Percentiles rank a stretch among this genome's conserved stretches.
These are phyloP conservation scores for Musa troglodytarum DNA, from an alignment of 176 grass and related monocot genomes.

Conservation along the genomic window DNA sequence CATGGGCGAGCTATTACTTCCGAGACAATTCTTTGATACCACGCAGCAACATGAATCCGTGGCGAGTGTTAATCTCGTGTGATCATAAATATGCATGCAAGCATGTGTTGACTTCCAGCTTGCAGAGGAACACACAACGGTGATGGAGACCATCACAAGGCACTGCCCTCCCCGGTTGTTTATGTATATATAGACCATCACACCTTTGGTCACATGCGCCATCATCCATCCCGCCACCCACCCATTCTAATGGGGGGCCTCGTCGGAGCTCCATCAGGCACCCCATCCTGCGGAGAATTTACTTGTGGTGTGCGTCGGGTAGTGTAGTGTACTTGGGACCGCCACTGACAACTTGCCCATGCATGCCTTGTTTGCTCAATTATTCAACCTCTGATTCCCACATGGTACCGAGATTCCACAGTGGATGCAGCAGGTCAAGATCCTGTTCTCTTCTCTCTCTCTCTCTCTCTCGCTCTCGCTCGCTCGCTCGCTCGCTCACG, in stretches of 20 bases:
- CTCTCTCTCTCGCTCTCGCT: neutral
- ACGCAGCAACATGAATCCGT: too few species aligned
- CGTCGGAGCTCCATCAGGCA: neutral
- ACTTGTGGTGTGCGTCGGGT: too few species aligned
- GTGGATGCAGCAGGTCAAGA: slow-evolving; percentile 22
- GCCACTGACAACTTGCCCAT: slow-evolving; percentile 36
- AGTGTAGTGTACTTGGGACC: slow-evolving; percentile 35
- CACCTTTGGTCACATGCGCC: too few species aligned
- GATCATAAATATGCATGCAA: neutral
- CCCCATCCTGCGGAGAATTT: neutral
- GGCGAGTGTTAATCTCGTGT: too few species aligned
- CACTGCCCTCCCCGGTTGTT: too few species aligned
- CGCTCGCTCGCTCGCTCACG: neutral
- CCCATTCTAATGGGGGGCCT: neutral
- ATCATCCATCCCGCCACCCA: neutral
- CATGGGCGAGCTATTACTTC: too few species aligned
- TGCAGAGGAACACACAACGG: neutral
- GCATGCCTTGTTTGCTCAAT: slow-evolving; percentile 29
- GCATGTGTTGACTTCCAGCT: neutral
- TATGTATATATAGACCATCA: too few species aligned
- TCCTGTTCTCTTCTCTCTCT: slow-evolving; percentile 17
- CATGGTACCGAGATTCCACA: slow-evolving; percentile 27
- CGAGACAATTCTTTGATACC: too few species aligned
- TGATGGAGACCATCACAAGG: neutral
- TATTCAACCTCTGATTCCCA: slow-evolving; percentile 27